phyloP scores from a whole-genome alignment of 73 alveolate species.

The Paramecium sexaurelia region DNA sequence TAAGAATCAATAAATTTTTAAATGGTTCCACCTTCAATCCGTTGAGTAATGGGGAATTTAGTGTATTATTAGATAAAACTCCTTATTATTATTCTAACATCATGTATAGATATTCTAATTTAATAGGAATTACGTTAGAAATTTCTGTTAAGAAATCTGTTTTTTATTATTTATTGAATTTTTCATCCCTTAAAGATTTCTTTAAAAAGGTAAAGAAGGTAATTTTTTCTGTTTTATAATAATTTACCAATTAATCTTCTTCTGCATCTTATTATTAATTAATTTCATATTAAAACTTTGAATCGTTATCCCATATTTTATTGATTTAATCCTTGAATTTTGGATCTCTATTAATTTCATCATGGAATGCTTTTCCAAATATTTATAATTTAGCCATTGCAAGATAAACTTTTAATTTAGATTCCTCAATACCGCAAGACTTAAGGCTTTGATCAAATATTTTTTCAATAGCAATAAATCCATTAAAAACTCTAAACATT shows the following conservation, averaged over 20 bases:
- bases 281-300: background rate
- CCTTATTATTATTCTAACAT: background rate
- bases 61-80: background rate
- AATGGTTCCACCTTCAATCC: conserved; percentile 32
- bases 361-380: background rate
- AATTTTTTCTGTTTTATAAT: background rate
- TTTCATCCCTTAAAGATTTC: background rate
- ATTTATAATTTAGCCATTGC: background rate
- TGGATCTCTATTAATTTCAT: background rate
- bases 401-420: background rate
- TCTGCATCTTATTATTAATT: background rate
- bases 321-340: background rate
- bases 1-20: background rate
- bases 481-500: conserved; percentile 19
- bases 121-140: background rate
- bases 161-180: background rate
- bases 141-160: background rate
- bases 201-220: background rate
- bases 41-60: background rate
- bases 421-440: background rate
- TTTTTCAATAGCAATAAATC: background rate
- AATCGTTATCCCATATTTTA: background rate
- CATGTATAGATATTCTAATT: conserved; percentile 24
- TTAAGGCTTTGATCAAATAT: background rate
- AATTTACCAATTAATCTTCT: background rate